These are phyloP conservation scores for Biancaea sappan DNA, from an alignment of 306 rosid genomes.

Conservation along the genomic window DNA sequence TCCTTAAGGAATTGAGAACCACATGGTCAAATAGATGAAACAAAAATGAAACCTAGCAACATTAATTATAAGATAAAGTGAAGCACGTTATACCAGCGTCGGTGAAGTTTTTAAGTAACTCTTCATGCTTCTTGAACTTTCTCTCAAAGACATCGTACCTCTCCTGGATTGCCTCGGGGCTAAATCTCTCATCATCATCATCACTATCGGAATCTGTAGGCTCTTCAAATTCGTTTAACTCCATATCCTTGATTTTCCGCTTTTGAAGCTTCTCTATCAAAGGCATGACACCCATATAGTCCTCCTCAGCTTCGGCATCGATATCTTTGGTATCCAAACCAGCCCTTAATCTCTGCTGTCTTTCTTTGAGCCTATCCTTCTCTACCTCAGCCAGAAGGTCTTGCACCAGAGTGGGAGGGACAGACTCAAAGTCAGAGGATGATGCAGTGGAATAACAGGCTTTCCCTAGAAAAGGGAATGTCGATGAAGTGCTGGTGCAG, in stretches of 20 bases:
- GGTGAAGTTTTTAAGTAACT: conserved; percentile 55
- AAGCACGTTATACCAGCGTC: conserved; percentile 47
- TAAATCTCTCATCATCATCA: conserved; percentile 60
- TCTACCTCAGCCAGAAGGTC: conserved; percentile 68
- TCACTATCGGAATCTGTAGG: conserved; percentile 83
- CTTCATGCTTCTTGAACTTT: conserved; percentile 69
- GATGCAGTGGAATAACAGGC: conserved; percentile 50
- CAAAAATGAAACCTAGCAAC: neutral
- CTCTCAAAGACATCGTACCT: conserved; percentile 52
- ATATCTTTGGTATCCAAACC: conserved; percentile 70
- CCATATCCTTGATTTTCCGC: conserved; percentile 46
- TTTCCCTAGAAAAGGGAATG: conserved; percentile 22
- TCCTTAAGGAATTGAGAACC: neutral
- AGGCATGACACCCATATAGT: conserved; percentile 67
- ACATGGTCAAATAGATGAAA: neutral
- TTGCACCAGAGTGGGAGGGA: conserved; percentile 31
- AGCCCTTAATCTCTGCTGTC: conserved; percentile 52
- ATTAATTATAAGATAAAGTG: neutral
- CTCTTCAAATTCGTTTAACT: conserved; percentile 58
- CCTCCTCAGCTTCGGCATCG: conserved; percentile 61
- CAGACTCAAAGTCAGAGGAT: neutral
- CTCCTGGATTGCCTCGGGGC: conserved; percentile 48
- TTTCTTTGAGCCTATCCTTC: conserved; percentile 63
- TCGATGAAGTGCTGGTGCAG: neutral
- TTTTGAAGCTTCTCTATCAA: conserved; percentile 70